phyloP scores from a whole-genome alignment of 306 rosid species.

The Acmispon strigosus region DNA sequence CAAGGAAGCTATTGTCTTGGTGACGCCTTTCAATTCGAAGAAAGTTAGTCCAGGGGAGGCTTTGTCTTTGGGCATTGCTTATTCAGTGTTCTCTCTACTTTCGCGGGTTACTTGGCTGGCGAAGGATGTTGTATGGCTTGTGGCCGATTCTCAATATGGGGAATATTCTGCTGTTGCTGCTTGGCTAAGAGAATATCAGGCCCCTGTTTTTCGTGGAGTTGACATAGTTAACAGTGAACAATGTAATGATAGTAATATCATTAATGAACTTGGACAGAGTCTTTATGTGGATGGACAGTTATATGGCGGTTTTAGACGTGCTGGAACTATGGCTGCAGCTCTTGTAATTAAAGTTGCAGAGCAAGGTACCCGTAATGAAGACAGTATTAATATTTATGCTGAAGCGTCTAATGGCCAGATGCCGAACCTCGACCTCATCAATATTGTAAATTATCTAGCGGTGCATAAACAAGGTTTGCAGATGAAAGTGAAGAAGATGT shows the following conservation, averaged over 20 bases:
- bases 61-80: slow-evolving; percentile 73
- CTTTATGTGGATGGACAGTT: slow-evolving; percentile 27
- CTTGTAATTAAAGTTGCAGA: slow-evolving; percentile 79
- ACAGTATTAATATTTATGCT: slow-evolving; percentile 69
- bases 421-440: slow-evolving; percentile 96
- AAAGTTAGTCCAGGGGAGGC: slow-evolving; percentile 51
- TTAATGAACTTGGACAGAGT: slow-evolving; percentile 34
- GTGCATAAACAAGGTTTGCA: slow-evolving; percentile 80
- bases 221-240: slow-evolving; percentile 34
- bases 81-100: slow-evolving; percentile 83
- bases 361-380: slow-evolving; percentile 50
- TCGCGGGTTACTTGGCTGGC: slow-evolving; percentile 87
- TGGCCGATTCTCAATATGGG: slow-evolving; percentile 74
- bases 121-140: slow-evolving; percentile 89
- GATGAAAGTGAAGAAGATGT: slow-evolving; percentile 61
- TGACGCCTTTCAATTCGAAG: slow-evolving; percentile 68
- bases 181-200: slow-evolving; percentile 90
- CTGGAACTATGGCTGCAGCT: slow-evolving; percentile 95
- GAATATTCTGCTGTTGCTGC: slow-evolving; percentile 74
- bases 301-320: slow-evolving; percentile 65
- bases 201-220: slow-evolving; percentile 45
- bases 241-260: slow-evolving; percentile 33
- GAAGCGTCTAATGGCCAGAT: slow-evolving; percentile 96
- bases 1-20: slow-evolving; percentile 91
- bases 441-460: slow-evolving; percentile 76